Conservation (phyloP, 2,329 filamentous ascomycete genomes). For the Alternaria arborescens region DNA sequence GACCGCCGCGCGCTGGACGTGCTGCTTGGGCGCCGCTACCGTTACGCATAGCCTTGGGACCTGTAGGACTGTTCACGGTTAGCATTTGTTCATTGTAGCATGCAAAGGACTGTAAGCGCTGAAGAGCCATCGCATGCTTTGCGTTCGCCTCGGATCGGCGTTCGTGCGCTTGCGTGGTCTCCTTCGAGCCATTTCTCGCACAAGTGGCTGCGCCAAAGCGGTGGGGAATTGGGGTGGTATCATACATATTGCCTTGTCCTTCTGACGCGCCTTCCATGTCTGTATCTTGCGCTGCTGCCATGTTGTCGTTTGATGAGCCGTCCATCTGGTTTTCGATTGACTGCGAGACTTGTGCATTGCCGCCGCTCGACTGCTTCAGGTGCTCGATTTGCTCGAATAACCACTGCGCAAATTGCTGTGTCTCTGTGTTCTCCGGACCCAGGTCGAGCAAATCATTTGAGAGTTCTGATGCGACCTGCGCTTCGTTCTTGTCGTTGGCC, state of each 20-base stretch:
- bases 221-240: constrained; percentile 16
- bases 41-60: constrained; percentile 93
- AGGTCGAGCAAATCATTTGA: constrained; percentile 86
- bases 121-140: constrained; percentile 4
- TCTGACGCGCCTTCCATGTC: constrained; percentile 72
- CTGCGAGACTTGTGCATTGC: constrained; percentile 37
- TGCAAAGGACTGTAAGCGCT: not conserved
- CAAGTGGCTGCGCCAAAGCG: not conserved
- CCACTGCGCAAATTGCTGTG: constrained; percentile 87
- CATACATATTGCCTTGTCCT: constrained; percentile 56
- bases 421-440: constrained; percentile 81
- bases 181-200: not conserved
- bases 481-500: constrained; percentile 90
- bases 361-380: constrained; percentile 69
- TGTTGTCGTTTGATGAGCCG: constrained; percentile 36
- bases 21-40: constrained; percentile 55
- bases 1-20: constrained; percentile 65
- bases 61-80: constrained; percentile 78
- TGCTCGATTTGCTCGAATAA: constrained; percentile 85
- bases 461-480: constrained; percentile 87
- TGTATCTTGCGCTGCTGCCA: constrained; percentile 62
- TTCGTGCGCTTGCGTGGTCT: not conserved
- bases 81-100: constrained; percentile 17
- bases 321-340: constrained; percentile 35
- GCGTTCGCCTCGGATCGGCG: not conserved